phyloP scores from a whole-genome alignment of 164 flowering plant species.

The Taxillus chinensis region DNA sequence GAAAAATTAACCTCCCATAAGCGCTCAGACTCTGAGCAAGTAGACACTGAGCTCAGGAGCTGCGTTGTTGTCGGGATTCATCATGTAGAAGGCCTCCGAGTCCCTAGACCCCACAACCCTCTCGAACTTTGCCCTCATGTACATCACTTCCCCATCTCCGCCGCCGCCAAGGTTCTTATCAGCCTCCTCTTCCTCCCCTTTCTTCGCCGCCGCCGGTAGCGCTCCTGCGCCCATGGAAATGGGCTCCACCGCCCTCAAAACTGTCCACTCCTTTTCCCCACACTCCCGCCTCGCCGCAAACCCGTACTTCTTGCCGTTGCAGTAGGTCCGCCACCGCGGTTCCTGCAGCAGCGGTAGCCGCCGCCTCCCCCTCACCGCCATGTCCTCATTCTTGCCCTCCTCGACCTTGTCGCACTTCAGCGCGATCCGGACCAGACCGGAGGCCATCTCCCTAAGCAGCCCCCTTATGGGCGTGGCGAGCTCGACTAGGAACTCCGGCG shows the following conservation, averaged over 20 bases:
- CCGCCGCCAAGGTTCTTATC: constrained; percentile 1
- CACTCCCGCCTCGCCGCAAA: constrained; percentile 36
- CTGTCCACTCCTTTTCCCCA: constrained; percentile 33
- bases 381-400: constrained; percentile 8
- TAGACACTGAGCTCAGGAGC: constrained; percentile 78
- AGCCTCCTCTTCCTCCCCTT: background rate
- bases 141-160: constrained; percentile 52
- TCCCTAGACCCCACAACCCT: constrained; percentile 66
- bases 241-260: constrained; percentile 58
- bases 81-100: constrained; percentile 77
- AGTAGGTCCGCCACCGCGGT: constrained; percentile 50
- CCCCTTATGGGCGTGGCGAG: constrained; percentile 50
- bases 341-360: constrained; percentile 30
- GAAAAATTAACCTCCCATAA: too few species aligned
- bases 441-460: constrained; percentile 51
- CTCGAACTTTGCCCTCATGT: constrained; percentile 85
- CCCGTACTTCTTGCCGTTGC: constrained; percentile 54
- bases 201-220: constrained; percentile 29
- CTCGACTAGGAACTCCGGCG: constrained; percentile 44
- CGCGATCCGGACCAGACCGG: constrained; percentile 58
- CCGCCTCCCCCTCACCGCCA: background rate
- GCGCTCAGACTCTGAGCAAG: constrained; percentile 49
- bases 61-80: constrained; percentile 66
- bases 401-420: constrained; percentile 41
- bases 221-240: constrained; percentile 84